Conservation (phyloP, 345 rosid genomes). For the Eutrema japonicum region DNA sequence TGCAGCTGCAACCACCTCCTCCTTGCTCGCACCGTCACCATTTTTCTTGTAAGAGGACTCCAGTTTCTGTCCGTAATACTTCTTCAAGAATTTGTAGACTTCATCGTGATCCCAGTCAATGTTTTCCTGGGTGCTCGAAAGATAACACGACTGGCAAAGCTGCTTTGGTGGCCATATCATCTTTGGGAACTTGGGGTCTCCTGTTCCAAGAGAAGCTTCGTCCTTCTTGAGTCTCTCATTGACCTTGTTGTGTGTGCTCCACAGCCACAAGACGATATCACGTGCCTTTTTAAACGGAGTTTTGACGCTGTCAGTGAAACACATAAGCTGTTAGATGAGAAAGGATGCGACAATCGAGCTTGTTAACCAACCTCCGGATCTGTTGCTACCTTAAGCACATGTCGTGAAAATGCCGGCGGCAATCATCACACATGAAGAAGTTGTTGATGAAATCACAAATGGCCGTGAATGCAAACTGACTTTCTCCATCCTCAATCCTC, state of each 20-base stretch:
- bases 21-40: slow-evolving; percentile 47
- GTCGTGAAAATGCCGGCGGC: slow-evolving; percentile 84
- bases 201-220: slow-evolving; percentile 79
- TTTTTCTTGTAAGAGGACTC: slow-evolving; percentile 67
- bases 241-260: slow-evolving; percentile 90
- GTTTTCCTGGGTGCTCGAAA: slow-evolving; percentile 39
- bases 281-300: slow-evolving; percentile 71
- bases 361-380: not conserved
- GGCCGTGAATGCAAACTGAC: slow-evolving; percentile 79
- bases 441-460: slow-evolving; percentile 85
- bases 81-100: slow-evolving; percentile 73
- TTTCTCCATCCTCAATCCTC: slow-evolving; percentile 83
- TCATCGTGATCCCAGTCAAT: slow-evolving; percentile 74
- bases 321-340: slow-evolving; percentile 23
- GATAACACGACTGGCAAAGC: slow-evolving; percentile 80
- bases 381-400: slow-evolving; percentile 85
- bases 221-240: slow-evolving; percentile 78
- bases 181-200: slow-evolving; percentile 90
- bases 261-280: slow-evolving; percentile 86
- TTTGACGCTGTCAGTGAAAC: slow-evolving; percentile 58
- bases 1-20: slow-evolving; percentile 45
- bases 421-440: slow-evolving; percentile 93
- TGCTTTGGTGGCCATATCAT: slow-evolving; percentile 91
- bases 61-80: slow-evolving; percentile 72
- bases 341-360: slow-evolving; percentile 2